phyloP scores from a whole-genome alignment of 306 rosid genomes.

The Vigna angularis region DNA sequence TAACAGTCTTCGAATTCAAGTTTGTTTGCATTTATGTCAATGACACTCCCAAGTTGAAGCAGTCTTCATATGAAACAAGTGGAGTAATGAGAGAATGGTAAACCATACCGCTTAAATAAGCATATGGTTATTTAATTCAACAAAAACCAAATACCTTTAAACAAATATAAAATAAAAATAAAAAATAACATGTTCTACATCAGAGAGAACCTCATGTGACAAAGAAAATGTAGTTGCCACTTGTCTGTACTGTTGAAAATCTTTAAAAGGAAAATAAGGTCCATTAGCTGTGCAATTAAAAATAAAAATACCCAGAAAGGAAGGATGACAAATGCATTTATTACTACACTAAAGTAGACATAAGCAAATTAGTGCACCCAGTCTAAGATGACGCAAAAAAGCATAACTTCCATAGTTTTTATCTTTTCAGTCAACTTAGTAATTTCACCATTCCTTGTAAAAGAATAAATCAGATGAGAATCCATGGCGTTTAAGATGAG shows the following conservation, averaged over 20 bases:
- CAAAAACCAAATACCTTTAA: conserved; percentile 25
- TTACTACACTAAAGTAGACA: conserved; percentile 31
- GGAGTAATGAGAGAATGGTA: conserved; percentile 26
- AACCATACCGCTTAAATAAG: conserved; percentile 27
- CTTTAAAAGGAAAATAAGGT: conserved; percentile 17
- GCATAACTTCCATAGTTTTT: background rate
- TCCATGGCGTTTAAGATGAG: conserved; percentile 18
- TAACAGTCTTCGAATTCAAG: conserved; percentile 28
- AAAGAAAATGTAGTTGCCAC: conserved; percentile 22
- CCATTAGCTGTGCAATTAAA: conserved; percentile 26
- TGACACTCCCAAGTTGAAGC: conserved; percentile 12
- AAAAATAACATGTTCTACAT: conserved; percentile 25
- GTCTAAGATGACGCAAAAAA: conserved; percentile 32
- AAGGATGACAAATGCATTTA: conserved; percentile 27
- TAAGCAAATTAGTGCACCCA: conserved; percentile 25
- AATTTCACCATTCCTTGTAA: conserved; percentile 24
- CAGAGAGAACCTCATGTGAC: conserved; percentile 26
- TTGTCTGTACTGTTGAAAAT: conserved; percentile 19
- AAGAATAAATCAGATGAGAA: conserved; percentile 35
- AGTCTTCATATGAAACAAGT: conserved; percentile 44
- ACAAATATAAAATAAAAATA: conserved; percentile 6
- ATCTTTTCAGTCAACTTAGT: conserved; percentile 17
- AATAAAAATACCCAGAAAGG: conserved; percentile 5
- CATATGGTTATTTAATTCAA: conserved; percentile 15
- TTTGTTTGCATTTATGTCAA: conserved; percentile 27